phyloP scores from a whole-genome alignment of 2,329 filamentous ascomycete species.

The Colletotrichum sp. region DNA sequence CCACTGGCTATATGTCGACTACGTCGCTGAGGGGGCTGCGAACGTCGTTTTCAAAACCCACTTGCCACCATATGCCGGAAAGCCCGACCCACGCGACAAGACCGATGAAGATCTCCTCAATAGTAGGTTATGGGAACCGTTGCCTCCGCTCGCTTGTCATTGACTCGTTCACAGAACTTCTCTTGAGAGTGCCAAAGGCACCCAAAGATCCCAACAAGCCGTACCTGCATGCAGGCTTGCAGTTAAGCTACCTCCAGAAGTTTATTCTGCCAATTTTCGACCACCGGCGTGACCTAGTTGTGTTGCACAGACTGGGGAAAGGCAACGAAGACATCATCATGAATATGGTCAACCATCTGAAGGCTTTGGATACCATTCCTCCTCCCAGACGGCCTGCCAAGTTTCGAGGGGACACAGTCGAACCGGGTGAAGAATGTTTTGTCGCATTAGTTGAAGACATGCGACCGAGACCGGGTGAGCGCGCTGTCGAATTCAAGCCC shows the following conservation, averaged over 20 bases:
- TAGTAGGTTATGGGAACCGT: not conserved
- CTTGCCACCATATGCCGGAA: not conserved
- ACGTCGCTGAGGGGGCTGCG: constrained; percentile 74
- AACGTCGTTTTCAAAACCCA: constrained; percentile 70
- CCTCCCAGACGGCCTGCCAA: constrained; percentile 25
- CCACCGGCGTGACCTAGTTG: constrained; percentile 47
- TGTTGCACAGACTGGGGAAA: constrained; percentile 59
- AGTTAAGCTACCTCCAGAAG: constrained; percentile 51
- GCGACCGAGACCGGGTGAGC: constrained; percentile 40
- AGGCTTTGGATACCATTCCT: not conserved
- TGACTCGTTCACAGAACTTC: constrained; percentile 28
- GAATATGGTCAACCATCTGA: constrained; percentile 43
- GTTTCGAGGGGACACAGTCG: constrained; percentile 41
- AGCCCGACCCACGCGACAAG: not conserved
- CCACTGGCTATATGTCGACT: constrained; percentile 26
- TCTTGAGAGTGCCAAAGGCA: constrained; percentile 44
- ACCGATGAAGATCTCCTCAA: not conserved
- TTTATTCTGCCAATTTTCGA: constrained; percentile 61
- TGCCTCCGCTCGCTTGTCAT: not conserved
- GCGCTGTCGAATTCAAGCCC: constrained; percentile 77
- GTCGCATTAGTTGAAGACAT: constrained; percentile 77
- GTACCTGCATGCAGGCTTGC: constrained; percentile 46
- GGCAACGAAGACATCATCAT: constrained; percentile 44
- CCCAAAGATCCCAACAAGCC: constrained; percentile 31
- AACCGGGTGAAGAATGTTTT: not conserved